Percentiles rank a stretch among this genome's conserved stretches.
phyloP scores from a whole-genome alignment of 2,329 filamentous ascomycete species.

The Trichophyton schoenleinii region DNA sequence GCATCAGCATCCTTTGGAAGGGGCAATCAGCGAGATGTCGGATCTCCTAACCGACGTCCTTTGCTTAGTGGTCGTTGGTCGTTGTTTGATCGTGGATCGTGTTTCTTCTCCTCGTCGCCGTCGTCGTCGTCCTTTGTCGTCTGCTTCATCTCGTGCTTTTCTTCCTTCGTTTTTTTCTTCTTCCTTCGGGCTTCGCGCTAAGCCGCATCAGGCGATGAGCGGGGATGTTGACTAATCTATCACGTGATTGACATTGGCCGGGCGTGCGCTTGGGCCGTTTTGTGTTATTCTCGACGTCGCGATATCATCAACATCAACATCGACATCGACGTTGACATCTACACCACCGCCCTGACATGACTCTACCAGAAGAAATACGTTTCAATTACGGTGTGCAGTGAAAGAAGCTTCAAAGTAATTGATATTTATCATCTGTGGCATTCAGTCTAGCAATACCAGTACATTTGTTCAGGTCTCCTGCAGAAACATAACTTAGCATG shows the following conservation, averaged over 20 bases:
- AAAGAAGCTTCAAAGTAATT: too few species aligned
- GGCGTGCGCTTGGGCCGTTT: too few species aligned
- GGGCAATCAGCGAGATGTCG: neutral
- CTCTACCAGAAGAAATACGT: too few species aligned
- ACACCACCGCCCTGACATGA: too few species aligned
- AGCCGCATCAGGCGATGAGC: neutral
- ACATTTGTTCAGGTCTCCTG: too few species aligned
- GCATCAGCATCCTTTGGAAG: constrained; percentile 11
- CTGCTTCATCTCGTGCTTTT: neutral
- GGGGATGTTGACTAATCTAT: neutral
- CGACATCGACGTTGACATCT: neutral
- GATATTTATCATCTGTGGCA: too few species aligned
- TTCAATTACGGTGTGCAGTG: too few species aligned
- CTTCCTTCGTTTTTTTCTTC: neutral
- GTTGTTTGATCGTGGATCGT: neutral
- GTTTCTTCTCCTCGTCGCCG: neutral
- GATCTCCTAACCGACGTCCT: neutral
- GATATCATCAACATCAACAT: neutral
- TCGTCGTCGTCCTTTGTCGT: neutral
- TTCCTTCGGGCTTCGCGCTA: neutral
- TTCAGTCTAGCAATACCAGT: too few species aligned
- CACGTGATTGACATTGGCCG: neutral
- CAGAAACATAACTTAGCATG: too few species aligned
- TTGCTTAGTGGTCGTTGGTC: neutral
- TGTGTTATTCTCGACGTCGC: neutral